These are phyloP conservation scores for sunflower (Helianthus annuus) DNA, from an alignment of 129 eudicot species.

Conservation along the genomic window HanXRQr2.0-SUNRISE NC_035443.2:10563673-10564172, in stretches of 20 bases:
- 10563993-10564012: conserved; percentile 44
- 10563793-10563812: background rate
- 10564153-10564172: too few species aligned
- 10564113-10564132: background rate
- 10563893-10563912: conserved; percentile 92
- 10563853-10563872: conserved; percentile 74
- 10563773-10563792: background rate
- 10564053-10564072: conserved; percentile 70
- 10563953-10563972: conserved; percentile 83
- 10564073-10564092: conserved; percentile 78
- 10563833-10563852: conserved; percentile 55
- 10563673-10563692: conserved; percentile 56
- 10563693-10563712: conserved; percentile 64
- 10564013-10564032: conserved; percentile 77
- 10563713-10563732: conserved; percentile 80
- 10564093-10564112: conserved; percentile 46
- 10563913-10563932: conserved; percentile 75
- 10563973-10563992: conserved; percentile 73
- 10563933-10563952: conserved; percentile 81
- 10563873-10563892: conserved; percentile 72
- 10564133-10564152: too few species aligned
- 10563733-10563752: conserved; percentile 61
- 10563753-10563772: too few species aligned
- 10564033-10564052: conserved; percentile 74
- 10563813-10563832: background rate